Conservation (phyloP, 23 red algal genomes). For the Gracilariopsis chorda region DNA sequence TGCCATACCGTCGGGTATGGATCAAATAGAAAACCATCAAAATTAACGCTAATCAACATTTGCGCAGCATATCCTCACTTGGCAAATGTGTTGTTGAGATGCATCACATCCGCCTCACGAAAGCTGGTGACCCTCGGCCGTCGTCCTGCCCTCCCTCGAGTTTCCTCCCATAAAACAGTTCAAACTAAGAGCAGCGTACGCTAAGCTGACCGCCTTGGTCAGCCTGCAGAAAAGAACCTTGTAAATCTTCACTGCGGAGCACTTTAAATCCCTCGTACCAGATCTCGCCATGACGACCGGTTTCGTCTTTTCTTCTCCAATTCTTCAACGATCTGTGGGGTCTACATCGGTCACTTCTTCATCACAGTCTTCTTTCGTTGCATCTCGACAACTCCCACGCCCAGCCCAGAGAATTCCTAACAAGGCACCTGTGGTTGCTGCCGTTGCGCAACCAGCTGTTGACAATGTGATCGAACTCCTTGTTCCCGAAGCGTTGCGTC, state of each 20-base stretch:
- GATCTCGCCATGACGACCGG: neutral
- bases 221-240: too few relatives aligned
- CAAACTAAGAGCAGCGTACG: neutral
- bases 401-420: neutral
- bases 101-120: neutral
- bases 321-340: neutral
- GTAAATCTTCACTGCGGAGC: neutral
- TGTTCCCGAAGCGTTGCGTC: slow-evolving; percentile 39
- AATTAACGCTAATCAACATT: too few relatives aligned
- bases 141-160: neutral
- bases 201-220: too few relatives aligned
- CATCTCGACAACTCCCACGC: neutral
- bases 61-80: neutral
- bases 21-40: neutral
- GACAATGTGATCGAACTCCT: slow-evolving; percentile 60
- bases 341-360: neutral
- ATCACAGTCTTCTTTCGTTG: neutral
- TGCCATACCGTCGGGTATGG: neutral
- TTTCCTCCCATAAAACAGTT: neutral
- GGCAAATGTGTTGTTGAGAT: neutral
- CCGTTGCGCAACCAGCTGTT: slow-evolving; percentile 2
- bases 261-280: neutral
- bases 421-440: neutral
- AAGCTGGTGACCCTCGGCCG: neutral
- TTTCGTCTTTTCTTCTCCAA: neutral